These are phyloP conservation scores for Phytophthora hybrid DNA, from an alignment of 352 stramenopile species.

Conservation along the genomic window DNA sequence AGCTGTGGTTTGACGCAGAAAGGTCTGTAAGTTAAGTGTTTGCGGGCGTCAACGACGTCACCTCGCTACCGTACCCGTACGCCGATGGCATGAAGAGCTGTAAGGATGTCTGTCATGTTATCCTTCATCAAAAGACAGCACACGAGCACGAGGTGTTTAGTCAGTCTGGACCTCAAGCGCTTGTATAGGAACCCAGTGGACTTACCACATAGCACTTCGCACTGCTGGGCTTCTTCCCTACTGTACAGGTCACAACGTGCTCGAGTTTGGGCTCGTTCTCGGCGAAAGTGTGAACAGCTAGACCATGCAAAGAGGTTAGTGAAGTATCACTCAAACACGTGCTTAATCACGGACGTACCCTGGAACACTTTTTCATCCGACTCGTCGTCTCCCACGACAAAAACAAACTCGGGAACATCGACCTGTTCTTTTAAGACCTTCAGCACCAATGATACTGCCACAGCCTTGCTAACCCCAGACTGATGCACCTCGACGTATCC, in stretches of 20 bases:
- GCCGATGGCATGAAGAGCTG: slow-evolving; percentile 58
- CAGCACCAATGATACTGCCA: slow-evolving; percentile 64
- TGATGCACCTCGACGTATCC: slow-evolving; percentile 83
- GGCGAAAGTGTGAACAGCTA: slow-evolving; percentile 60
- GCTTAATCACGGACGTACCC: slow-evolving; percentile 41
- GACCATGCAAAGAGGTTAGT: background rate
- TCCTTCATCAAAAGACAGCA: slow-evolving; percentile 38
- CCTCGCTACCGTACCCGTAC: slow-evolving; percentile 46
- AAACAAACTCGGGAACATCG: slow-evolving; percentile 92
- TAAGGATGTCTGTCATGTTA: slow-evolving; percentile 61
- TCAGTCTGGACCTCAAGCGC: background rate
- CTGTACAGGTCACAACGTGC: slow-evolving; percentile 93
- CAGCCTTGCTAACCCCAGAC: slow-evolving; percentile 73
- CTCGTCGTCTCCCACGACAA: slow-evolving; percentile 98
- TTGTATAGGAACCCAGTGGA: background rate
- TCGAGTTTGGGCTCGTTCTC: slow-evolving; percentile 44
- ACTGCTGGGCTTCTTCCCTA: slow-evolving; percentile 97
- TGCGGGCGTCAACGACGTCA: background rate
- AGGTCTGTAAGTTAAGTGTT: background rate
- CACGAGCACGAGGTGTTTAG: background rate
- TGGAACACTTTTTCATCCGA: slow-evolving; percentile 94
- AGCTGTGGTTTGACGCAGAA: slow-evolving; percentile 14
- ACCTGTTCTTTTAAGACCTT: slow-evolving; percentile 64
- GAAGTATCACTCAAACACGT: too few species aligned
- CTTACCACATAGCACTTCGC: slow-evolving; percentile 95